Percentiles rank a stretch among this genome's conserved stretches.
phyloP scores from a whole-genome alignment of 768 basidiomycete genomes.

The Brasilioporus rufonigricans region DNA sequence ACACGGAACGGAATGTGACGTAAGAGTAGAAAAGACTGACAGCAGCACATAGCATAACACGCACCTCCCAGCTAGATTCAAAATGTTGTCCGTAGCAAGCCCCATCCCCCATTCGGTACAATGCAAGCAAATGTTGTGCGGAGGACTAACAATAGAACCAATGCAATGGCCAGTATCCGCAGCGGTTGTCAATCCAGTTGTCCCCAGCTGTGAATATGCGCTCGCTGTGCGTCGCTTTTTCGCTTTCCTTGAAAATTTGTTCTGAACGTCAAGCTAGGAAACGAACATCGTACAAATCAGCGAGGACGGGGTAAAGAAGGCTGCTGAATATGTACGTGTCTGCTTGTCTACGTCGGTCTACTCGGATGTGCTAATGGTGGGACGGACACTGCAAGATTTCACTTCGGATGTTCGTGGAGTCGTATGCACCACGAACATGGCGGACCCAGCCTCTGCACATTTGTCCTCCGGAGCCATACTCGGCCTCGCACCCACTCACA shows the following conservation, averaged over 20 bases:
- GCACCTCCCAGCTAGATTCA: neutral
- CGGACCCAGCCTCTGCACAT: constrained; percentile 66
- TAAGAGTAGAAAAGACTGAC: neutral
- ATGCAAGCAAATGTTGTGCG: neutral
- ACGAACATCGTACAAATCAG: constrained; percentile 60
- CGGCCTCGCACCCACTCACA: constrained; percentile 50
- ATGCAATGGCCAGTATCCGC: neutral
- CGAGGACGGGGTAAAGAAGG: constrained; percentile 56
- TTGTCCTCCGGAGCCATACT: constrained; percentile 64
- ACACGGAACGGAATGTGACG: constrained; percentile 8
- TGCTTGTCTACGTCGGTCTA: constrained; percentile 1
- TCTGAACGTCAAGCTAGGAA: constrained; percentile 38
- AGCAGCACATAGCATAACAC: too few species aligned
- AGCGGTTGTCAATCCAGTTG: constrained; percentile 51
- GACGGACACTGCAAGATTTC: constrained; percentile 49
- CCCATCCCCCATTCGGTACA: neutral
- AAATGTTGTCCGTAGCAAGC: constrained; percentile 20
- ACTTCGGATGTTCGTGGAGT: constrained; percentile 52
- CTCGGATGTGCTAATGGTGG: constrained; percentile 5
- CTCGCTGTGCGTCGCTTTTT: constrained; percentile 43
- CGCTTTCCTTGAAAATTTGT: neutral
- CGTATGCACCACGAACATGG: constrained; percentile 82
- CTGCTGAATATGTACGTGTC: constrained; percentile 60
- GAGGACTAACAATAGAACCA: neutral
- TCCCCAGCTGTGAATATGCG: constrained; percentile 55